Evolutionary conservation across 1,139 yeast species (phyloP).

Genomic region (Meyerozyma carpophila): DNA sequence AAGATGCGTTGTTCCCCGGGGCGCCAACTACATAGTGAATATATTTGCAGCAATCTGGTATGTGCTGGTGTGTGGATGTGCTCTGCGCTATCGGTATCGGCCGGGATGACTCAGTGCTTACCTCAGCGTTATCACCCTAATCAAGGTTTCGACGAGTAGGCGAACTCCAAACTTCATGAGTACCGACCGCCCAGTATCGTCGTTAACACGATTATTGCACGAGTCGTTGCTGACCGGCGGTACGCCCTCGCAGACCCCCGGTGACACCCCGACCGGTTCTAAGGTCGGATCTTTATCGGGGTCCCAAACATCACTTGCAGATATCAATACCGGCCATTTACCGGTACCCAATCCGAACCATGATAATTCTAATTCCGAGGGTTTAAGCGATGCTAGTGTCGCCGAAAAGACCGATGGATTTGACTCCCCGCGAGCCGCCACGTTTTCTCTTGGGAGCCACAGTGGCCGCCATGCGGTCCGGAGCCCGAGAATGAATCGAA

Average conservation of each 20-base stretch:
- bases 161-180: conserved; percentile 4
- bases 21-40: neutral
- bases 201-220: conserved; percentile 40
- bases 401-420: neutral
- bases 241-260: conserved; percentile 14
- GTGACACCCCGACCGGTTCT: neutral
- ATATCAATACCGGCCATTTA: neutral
- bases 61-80: too few species aligned
- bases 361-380: too few species aligned
- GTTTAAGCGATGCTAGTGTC: neutral
- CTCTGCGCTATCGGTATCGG: neutral
- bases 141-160: conserved; percentile 1
- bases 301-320: neutral
- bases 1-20: neutral
- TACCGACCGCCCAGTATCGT: conserved; percentile 12
- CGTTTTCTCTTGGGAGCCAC: neutral
- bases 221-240: conserved; percentile 28
- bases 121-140: neutral
- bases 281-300: neutral
- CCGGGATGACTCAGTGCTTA: neutral
- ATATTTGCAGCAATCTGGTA: too few species aligned
- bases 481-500: conserved; percentile 35
- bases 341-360: too few species aligned
- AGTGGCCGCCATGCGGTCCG: neutral
- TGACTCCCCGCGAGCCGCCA: neutral